Evolutionary conservation across 768 basidiomycete genomes (phyloP).

Genomic region (Termitomyces heimii): DNA sequence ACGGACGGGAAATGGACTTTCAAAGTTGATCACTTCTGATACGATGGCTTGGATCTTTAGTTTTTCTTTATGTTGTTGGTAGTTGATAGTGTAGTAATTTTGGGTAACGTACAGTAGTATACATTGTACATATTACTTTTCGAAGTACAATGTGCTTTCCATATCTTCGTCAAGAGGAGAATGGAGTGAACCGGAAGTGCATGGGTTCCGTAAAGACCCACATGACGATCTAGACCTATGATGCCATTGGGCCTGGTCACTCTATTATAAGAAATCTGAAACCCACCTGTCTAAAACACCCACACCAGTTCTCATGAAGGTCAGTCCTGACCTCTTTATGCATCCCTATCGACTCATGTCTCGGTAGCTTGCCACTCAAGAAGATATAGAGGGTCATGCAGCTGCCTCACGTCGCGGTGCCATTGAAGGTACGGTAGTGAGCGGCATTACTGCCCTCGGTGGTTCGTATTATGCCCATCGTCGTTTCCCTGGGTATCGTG

Average conservation of each 20-base stretch:
- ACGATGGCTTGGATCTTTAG: neutral
- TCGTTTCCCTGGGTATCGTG: constrained; percentile 51
- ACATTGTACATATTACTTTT: constrained; percentile 3
- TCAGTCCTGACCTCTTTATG: constrained; percentile 1
- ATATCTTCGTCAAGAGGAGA: neutral
- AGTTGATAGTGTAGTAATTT: constrained; percentile 7
- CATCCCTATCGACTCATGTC: constrained; percentile 1
- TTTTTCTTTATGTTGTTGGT: neutral
- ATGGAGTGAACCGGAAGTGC: constrained; percentile 4
- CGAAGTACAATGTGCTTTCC: constrained; percentile 6
- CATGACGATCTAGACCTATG: constrained; percentile 5
- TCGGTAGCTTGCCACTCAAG: constrained; percentile 26
- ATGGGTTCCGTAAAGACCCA: constrained; percentile 9
- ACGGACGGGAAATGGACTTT: constrained; percentile 90
- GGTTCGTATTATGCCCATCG: constrained; percentile 52
- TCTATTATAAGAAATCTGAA: constrained; percentile 1
- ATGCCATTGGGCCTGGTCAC: neutral
- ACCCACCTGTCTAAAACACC: neutral
- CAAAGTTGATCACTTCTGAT: constrained; percentile 87
- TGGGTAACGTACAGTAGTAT: constrained; percentile 12
- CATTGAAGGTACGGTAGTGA: constrained; percentile 47
- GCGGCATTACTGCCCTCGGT: constrained; percentile 43
- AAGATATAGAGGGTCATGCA: constrained; percentile 48
- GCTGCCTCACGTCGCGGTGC: constrained; percentile 56
- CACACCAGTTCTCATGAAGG: constrained; percentile 26